Conservation (phyloP, 495 filamentous ascomycete genomes). For the Tetracladium setigerum region DNA sequence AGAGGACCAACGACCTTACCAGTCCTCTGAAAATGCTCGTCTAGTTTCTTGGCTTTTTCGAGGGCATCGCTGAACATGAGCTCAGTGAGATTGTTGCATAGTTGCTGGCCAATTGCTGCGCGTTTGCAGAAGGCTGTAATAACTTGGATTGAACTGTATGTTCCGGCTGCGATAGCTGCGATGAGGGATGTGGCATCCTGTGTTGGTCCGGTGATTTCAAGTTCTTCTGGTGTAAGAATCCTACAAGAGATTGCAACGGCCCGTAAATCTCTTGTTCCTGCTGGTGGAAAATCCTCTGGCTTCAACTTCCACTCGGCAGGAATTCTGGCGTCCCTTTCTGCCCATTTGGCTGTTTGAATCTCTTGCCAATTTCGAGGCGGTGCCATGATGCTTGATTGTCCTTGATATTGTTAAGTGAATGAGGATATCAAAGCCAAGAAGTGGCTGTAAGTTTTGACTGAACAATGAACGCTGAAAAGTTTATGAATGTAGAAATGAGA, state of each 20-base stretch:
- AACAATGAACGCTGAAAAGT: no score
- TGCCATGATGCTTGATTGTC: neutral
- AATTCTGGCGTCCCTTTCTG: constrained; percentile 18
- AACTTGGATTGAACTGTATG: constrained; percentile 34
- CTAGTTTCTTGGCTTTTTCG: constrained; percentile 46
- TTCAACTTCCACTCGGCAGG: constrained; percentile 21
- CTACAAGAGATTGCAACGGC: neutral
- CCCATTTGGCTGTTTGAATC: constrained; percentile 15
- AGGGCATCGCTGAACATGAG: constrained; percentile 54
- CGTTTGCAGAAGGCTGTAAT: constrained; percentile 32
- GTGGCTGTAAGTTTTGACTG: no score
- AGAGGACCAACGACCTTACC: constrained; percentile 46
- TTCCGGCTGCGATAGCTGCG: constrained; percentile 17
- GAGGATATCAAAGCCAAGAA: no score
- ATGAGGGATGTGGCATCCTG: constrained; percentile 32
- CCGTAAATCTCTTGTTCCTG: constrained; percentile 16
- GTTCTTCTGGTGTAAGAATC: constrained; percentile 27
- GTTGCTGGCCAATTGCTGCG: constrained; percentile 50
- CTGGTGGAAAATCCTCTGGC: no score
- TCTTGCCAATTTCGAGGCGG: constrained; percentile 20
- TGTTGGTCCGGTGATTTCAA: constrained; percentile 40
- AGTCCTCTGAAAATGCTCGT: constrained; percentile 36
- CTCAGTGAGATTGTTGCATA: constrained; percentile 56
- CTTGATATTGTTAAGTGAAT: no score
- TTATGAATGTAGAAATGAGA: no score